Evolutionary conservation across 78 protist genomes (phyloP).

Genomic region (Planoprotostelium fungivorum): DNA sequence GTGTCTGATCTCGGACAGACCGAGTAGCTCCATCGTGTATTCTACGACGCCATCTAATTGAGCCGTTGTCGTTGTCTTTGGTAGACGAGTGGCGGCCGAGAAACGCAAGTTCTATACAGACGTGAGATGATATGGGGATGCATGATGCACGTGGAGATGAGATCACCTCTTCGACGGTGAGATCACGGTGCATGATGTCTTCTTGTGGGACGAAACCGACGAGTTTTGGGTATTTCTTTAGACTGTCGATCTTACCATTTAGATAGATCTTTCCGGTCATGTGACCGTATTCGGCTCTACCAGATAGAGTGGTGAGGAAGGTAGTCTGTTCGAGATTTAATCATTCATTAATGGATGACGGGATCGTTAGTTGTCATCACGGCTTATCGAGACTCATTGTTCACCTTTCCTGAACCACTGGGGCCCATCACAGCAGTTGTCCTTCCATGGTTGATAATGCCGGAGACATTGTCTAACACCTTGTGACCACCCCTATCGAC

Average conservation of each 20-base stretch:
- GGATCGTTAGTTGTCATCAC: background rate
- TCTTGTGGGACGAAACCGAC: constrained; percentile 45
- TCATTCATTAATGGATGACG: background rate
- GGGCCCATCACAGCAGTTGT: constrained; percentile 18
- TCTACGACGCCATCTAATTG: constrained; percentile 38
- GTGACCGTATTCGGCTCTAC: constrained; percentile 3
- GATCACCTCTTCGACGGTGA: constrained; percentile 31
- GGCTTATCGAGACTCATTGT: background rate
- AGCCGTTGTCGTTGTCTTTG: constrained; percentile 12
- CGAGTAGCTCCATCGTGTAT: constrained; percentile 29
- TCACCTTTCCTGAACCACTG: constrained; percentile 2
- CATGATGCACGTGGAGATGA: background rate
- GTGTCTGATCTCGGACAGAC: constrained; percentile 27
- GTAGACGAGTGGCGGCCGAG: constrained; percentile 34
- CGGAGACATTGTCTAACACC: constrained; percentile 17
- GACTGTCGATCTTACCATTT: constrained; percentile 14
- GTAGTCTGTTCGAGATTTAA: constrained; percentile 10
- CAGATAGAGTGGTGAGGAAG: constrained; percentile 16
- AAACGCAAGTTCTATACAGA: constrained; percentile 4
- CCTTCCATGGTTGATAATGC: background rate
- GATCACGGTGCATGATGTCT: constrained; percentile 21
- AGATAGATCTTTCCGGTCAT: background rate
- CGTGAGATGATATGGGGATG: background rate
- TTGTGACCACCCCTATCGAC: background rate
- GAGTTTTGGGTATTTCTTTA: background rate